Evolutionary conservation across 2,329 filamentous ascomycete genomes (phyloP).

Genomic region (Furcasterigmium furcatum): DNA sequence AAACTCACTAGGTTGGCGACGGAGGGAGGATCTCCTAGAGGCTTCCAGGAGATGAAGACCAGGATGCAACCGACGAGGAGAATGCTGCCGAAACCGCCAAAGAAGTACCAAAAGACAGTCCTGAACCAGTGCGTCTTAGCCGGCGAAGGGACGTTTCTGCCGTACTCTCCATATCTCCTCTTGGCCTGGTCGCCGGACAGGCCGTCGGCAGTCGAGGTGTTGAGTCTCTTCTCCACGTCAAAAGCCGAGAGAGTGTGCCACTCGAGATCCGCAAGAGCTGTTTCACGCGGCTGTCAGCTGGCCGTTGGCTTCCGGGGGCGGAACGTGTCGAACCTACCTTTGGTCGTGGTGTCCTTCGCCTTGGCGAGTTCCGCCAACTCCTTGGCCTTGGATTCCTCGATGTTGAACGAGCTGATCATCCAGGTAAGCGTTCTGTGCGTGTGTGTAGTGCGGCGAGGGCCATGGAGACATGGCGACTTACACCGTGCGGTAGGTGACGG

Average conservation of each 20-base stretch:
- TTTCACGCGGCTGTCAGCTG: slow-evolving; percentile 11
- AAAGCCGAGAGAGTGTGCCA: slow-evolving; percentile 62
- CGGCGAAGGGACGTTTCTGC: slow-evolving; percentile 63
- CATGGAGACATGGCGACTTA: slow-evolving; percentile 24
- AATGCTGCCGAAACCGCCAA: slow-evolving; percentile 73
- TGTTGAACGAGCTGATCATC: slow-evolving; percentile 39
- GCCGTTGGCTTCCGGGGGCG: slow-evolving; percentile 1
- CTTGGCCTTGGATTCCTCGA: slow-evolving; percentile 47
- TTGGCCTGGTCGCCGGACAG: slow-evolving; percentile 57
- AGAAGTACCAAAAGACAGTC: slow-evolving; percentile 66
- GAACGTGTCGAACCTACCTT: slow-evolving; percentile 26
- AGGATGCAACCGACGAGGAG: slow-evolving; percentile 66
- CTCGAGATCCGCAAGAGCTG: slow-evolving; percentile 60
- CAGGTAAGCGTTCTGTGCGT: too few species aligned
- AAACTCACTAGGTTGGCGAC: slow-evolving; percentile 68
- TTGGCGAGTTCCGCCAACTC: slow-evolving; percentile 30
- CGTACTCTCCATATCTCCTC: slow-evolving; percentile 55
- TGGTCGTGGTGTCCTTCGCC: slow-evolving; percentile 40
- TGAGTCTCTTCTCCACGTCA: slow-evolving; percentile 56
- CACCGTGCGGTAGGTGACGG: slow-evolving; percentile 54
- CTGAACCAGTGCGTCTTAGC: slow-evolving; percentile 58
- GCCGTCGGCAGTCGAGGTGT: slow-evolving; percentile 52
- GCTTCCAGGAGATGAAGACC: slow-evolving; percentile 75
- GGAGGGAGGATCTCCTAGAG: slow-evolving; percentile 67
- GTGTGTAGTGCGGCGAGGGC: background rate